Evolutionary conservation across 192 early-diverging fungal genomes (phyloP), one percentile per base, ranked within the genome.

Genomic region (Gamsiella multidivaricata): DNA sequence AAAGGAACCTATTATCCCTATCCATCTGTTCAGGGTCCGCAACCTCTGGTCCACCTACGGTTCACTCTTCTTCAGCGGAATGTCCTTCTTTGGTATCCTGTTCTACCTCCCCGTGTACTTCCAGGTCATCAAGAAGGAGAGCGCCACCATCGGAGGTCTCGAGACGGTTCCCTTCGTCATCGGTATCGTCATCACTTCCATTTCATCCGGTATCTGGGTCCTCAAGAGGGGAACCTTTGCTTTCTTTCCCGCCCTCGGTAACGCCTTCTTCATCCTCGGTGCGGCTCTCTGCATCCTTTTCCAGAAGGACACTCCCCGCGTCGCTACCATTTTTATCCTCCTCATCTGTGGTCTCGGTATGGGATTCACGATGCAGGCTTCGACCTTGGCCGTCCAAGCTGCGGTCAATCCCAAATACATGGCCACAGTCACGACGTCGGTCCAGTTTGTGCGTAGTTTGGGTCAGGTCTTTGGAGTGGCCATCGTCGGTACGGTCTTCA

Each of bases 21-120:
- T 80, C 39, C 81, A 56, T 3, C 43, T 86, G 54, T 88, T 82
- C 68, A 82, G 80, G 49, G 69, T 70, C 39, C 88, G 86, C 66
- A 91, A 89, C 47, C 74, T 93, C 33, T 84, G 82, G 57, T 23
- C 83, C 12, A 83, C 87, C 4, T 81, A 82, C 15, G 23, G 83
- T 31, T 79, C 79, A 0, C 73, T 83, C 47, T 85, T 91, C 66
- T 80, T 82, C 32, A 79, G 85, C 37, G 90, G 89, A 20, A 68
- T 88, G 18, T 81, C 78, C 14, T 89, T 91, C 69, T 85, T 90
- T 36, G 81, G 75, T 14, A 84, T 84, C 10, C 67, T 90, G 23
- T 93, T 89, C 36, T 92, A 86, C 65, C 70, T 88, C 62, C 91
- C 92, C 20, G 65, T 92, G 10, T 89, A 84, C 52, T 93, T 87